Conservation (phyloP, 2,329 filamentous ascomycete genomes). For the Aspergillus sp. region DNA sequence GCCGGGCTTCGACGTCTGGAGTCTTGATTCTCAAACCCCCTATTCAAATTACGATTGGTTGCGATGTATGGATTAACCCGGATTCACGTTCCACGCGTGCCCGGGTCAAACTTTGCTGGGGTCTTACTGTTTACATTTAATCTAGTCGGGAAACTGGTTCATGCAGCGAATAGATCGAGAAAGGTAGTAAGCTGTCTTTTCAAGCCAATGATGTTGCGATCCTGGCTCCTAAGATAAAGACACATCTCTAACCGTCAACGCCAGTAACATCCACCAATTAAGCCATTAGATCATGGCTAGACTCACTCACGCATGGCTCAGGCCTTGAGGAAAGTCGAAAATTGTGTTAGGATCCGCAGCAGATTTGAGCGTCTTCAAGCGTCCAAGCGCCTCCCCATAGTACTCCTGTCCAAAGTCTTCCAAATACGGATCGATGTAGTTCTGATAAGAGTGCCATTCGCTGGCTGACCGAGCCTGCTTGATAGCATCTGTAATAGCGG, state of each 20-base stretch:
- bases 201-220: too few relatives aligned
- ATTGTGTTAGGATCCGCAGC: not conserved
- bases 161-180: too few relatives aligned
- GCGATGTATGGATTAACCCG: too few relatives aligned
- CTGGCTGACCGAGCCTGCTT: not conserved
- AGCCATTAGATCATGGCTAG: too few relatives aligned
- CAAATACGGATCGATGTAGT: conserved; percentile 6
- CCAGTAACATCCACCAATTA: too few relatives aligned
- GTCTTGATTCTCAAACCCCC: not conserved
- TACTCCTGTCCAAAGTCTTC: conserved; percentile 3
- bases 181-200: too few relatives aligned
- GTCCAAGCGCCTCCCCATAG: not conserved
- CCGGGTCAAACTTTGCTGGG: too few relatives aligned
- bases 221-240: too few relatives aligned
- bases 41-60: not conserved
- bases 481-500: conserved; percentile 1
- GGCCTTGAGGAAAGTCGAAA: conserved; percentile 5
- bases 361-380: conserved; percentile 1
- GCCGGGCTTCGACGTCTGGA: not conserved
- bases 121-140: too few relatives aligned
- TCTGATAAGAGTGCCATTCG: conserved; percentile 7
- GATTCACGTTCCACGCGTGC: not conserved
- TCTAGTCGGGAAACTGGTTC: too few relatives aligned
- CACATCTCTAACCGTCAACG: too few relatives aligned
- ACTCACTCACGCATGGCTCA: not conserved